These are phyloP conservation scores for Anaeramoeba flamelloides DNA, from an alignment of 78 protist species.

Conservation along the genomic window DNA sequence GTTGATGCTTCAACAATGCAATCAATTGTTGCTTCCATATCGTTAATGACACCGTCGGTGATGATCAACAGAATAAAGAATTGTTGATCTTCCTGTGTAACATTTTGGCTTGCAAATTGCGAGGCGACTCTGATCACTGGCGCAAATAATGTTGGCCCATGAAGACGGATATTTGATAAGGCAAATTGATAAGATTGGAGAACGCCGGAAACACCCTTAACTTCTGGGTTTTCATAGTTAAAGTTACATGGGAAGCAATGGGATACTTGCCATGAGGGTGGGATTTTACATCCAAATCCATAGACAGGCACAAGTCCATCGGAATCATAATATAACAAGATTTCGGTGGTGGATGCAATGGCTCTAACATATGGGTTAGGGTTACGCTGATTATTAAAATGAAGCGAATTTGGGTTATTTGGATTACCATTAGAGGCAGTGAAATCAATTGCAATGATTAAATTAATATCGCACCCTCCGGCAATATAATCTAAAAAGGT, in stretches of 20 bases:
- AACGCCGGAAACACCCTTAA: conserved; percentile 14
- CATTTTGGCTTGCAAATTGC: conserved; percentile 6
- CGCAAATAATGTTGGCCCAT: conserved; percentile 21
- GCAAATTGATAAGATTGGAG: conserved; percentile 9
- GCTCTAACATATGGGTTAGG: conserved; percentile 19
- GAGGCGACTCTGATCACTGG: conserved; percentile 1
- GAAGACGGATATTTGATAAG: neutral
- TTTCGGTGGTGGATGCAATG: conserved; percentile 25
- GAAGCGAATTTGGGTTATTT: neutral
- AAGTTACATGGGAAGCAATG: conserved; percentile 44
- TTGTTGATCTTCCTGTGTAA: neutral
- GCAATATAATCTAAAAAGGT: neutral
- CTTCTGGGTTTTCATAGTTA: conserved; percentile 1
- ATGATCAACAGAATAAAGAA: conserved; percentile 22
- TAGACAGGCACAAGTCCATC: conserved; percentile 41
- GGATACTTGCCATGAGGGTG: conserved; percentile 9
- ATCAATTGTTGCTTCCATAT: conserved; percentile 19
- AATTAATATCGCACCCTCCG: neutral
- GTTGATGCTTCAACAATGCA: conserved; percentile 13
- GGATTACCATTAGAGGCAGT: neutral
- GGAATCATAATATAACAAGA: conserved; percentile 40
- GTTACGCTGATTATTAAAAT: neutral
- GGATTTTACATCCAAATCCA: conserved; percentile 60
- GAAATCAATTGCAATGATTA: neutral
- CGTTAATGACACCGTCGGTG: conserved; percentile 29